Evolutionary conservation across 2,329 filamentous ascomycete genomes (phyloP).

Genomic region (Cordyceps farinosa): DNA sequence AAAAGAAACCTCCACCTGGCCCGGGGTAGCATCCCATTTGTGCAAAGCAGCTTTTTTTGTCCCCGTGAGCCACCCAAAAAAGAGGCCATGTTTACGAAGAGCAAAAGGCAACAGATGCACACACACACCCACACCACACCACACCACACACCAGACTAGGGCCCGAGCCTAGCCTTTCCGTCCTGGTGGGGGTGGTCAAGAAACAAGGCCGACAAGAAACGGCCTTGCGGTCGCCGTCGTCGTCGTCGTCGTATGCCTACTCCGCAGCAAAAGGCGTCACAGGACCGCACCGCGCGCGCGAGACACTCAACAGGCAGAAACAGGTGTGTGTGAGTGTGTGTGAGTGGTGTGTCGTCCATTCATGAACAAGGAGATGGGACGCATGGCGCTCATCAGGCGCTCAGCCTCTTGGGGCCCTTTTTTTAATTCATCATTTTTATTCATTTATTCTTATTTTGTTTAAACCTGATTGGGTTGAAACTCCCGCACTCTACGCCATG

Average conservation of each 20-base stretch:
- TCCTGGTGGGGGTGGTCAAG: neutral
- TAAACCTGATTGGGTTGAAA: constrained; percentile 18
- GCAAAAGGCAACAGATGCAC: too few relatives aligned
- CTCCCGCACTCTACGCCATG: constrained; percentile 17
- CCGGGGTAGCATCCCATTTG: constrained; percentile 8
- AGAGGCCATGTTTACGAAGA: neutral
- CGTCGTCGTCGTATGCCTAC: neutral
- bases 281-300: neutral
- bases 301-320: neutral
- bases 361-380: neutral
- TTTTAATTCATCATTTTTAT: too few relatives aligned
- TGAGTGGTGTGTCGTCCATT: too few relatives aligned
- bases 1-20: neutral
- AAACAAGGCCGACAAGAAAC: neutral
- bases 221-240: neutral
- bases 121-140: too few relatives aligned
- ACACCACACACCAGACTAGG: neutral
- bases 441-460: too few relatives aligned
- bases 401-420: neutral
- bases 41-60: neutral
- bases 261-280: constrained; percentile 2
- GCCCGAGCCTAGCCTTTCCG: neutral
- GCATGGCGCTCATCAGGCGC: constrained; percentile 22
- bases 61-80: neutral
- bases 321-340: too few relatives aligned